Evolutionary conservation across 2,329 filamentous ascomycete genomes (phyloP), one percentile per base, ranked within the genome.

Genomic region (Anthostomella pinea): DNA sequence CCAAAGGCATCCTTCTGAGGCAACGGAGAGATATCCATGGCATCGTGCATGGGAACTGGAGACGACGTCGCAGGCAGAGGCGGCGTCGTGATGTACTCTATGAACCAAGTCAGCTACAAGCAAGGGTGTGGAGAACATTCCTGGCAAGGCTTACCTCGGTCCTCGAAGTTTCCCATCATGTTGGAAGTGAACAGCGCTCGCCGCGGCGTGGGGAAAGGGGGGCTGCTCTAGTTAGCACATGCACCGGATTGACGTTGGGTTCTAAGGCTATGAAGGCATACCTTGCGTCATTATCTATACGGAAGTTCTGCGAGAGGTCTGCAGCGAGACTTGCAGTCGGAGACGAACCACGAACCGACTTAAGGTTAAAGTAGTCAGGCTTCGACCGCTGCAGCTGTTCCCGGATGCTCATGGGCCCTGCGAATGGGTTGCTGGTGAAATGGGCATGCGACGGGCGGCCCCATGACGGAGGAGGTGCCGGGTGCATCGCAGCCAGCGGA

Each of bases 281-380:
- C 91, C 90, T 96, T 58, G 85, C 63, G 38, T 79, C 73, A 43
- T 67, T 88, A 65, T 96, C 90, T 62, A 97, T 86, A 60, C 91
- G 86, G 62, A 97, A 95, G 70, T 97, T 98, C 61, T 95, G 89
- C 40, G 90, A 96, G 54, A 97, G 75, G 66, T 98, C 93, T 45
- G 89, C 90, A 26, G 90, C 91, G 52, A 98, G 71, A 58, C 87
- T 95, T 34, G 88, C 82, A 22, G 89, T 90, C 5, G 93, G 93
- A 38, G 93, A 98, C 14, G 90, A 95, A 31, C 88, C 87, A 51
- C 81, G 80, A 55, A 87, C 72, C 34, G 84, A 77, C 59, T 87
- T 89, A 54, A 85, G 65, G 54, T 75, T 82, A 69, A 97, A 95
- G 69, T 93, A 95, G 64, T 95, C 90, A 22, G 73, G 63, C 25